A percentile compares a stretch with the other conserved stretches of the same genome.
These are phyloP conservation scores for Hymenoscyphus salicellus DNA, from an alignment of 2,329 filamentous ascomycete genomes.

Conservation along the genomic window DNA sequence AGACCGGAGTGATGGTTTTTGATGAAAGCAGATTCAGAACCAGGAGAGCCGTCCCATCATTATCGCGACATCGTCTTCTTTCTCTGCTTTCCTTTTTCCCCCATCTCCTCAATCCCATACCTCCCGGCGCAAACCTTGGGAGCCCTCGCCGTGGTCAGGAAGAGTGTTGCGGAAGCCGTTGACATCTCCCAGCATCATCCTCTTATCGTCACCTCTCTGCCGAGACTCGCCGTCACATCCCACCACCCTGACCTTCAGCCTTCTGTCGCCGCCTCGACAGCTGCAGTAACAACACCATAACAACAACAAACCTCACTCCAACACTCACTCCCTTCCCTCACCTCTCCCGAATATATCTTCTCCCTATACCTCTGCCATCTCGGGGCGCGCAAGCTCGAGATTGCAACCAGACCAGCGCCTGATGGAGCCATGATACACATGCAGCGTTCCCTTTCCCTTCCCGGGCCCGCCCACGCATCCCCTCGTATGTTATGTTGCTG, in stretches of 20 bases:
- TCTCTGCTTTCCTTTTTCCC: not conserved
- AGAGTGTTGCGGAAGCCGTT: not conserved
- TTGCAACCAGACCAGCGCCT: conserved; percentile 25
- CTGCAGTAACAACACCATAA: conserved; percentile 5
- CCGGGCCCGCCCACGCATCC: conserved; percentile 36
- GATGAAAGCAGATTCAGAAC: no score
- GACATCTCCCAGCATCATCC: not conserved
- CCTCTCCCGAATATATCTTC: not conserved
- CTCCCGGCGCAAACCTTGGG: not conserved
- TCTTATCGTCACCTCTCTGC: not conserved
- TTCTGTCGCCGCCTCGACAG: not conserved
- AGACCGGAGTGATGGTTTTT: not conserved
- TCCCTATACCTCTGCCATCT: conserved; percentile 23
- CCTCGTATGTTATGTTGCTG: conserved; percentile 34
- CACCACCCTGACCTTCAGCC: conserved; percentile 3
- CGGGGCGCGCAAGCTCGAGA: conserved; percentile 31
- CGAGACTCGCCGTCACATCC: conserved; percentile 4
- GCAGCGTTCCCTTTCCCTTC: conserved; percentile 38
- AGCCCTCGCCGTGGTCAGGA: not conserved
- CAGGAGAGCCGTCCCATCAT: no score
- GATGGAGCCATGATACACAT: conserved; percentile 38
- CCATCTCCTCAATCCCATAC: not conserved
- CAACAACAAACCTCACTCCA: not conserved
- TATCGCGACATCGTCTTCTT: not conserved
- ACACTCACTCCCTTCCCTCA: not conserved